phyloP scores from a whole-genome alignment of 306 rosid genomes.

The Casuarina equisetifolia region DNA sequence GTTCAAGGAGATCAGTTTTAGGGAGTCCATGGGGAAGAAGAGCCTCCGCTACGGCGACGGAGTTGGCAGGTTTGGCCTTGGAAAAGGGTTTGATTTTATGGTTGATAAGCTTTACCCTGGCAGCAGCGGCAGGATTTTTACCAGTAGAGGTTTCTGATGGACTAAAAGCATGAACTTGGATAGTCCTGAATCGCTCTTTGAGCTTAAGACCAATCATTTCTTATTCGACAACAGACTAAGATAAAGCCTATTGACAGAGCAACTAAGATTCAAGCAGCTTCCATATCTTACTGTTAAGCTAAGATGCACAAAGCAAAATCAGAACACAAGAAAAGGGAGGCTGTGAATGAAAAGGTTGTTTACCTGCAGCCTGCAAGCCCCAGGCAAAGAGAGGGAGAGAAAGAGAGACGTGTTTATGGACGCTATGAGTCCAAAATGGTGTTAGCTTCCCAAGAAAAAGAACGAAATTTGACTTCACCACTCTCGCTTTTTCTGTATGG shows the following conservation, averaged over 20 bases:
- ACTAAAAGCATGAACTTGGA: conserved; percentile 70
- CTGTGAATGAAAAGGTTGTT: conserved; percentile 21
- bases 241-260: conserved; percentile 7
- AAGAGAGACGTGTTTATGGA: neutral
- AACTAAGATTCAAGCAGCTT: neutral
- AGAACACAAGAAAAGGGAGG: neutral
- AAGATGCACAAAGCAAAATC: conserved; percentile 9
- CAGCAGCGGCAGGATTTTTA: conserved; percentile 25
- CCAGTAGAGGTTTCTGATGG: conserved; percentile 48
- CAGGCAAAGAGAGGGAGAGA: neutral
- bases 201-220: conserved; percentile 68
- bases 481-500: neutral
- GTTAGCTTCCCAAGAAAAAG: neutral
- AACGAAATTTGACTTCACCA: too few relatives aligned
- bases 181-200: conserved; percentile 60
- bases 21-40: conserved; percentile 57
- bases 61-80: conserved; percentile 51
- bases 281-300: neutral
- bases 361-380: neutral
- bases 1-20: conserved; percentile 57
- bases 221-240: conserved; percentile 7
- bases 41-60: conserved; percentile 38
- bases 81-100: conserved; percentile 45
- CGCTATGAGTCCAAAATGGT: neutral
- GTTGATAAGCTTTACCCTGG: conserved; percentile 42